Conservation (phyloP, 1,284 basidiomycete genomes). For the Heterobasidion parviporum region DNA sequence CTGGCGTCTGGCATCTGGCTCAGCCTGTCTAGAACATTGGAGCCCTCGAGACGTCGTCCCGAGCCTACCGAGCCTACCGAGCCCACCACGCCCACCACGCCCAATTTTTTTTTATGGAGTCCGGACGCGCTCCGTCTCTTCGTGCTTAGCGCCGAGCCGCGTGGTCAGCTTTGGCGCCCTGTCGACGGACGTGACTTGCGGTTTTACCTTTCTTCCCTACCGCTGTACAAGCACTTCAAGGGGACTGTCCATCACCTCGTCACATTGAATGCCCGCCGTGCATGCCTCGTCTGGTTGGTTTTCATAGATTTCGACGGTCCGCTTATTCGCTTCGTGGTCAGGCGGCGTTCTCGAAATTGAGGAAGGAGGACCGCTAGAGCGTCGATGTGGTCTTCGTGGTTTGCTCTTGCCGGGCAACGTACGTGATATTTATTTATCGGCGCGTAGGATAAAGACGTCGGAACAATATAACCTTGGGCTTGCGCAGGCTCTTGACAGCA, state of each 20-base stretch:
- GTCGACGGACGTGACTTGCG: too few relatives aligned
- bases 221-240: neutral
- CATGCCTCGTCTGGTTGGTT: neutral
- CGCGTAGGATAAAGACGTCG: neutral
- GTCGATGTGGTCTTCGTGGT: neutral
- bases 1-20: too few relatives aligned
- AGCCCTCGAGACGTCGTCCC: too few relatives aligned
- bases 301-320: neutral
- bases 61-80: too few relatives aligned
- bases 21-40: too few relatives aligned
- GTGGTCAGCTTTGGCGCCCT: too few relatives aligned
- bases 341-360: neutral
- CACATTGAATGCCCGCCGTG: neutral
- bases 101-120: too few relatives aligned
- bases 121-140: too few relatives aligned
- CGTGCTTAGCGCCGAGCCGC: too few relatives aligned
- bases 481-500: neutral
- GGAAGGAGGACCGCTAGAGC: neutral
- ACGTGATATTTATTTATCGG: neutral
- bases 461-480: neutral
- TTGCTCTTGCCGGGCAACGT: neutral
- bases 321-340: neutral
- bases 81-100: too few relatives aligned
- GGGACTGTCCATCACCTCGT: neutral
- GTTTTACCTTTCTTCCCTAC: too few relatives aligned